Percentiles rank a stretch among this genome's conserved stretches.
Evolutionary conservation across 306 rosid species (phyloP).

Genomic region (Quillaja saponaria): DNA sequence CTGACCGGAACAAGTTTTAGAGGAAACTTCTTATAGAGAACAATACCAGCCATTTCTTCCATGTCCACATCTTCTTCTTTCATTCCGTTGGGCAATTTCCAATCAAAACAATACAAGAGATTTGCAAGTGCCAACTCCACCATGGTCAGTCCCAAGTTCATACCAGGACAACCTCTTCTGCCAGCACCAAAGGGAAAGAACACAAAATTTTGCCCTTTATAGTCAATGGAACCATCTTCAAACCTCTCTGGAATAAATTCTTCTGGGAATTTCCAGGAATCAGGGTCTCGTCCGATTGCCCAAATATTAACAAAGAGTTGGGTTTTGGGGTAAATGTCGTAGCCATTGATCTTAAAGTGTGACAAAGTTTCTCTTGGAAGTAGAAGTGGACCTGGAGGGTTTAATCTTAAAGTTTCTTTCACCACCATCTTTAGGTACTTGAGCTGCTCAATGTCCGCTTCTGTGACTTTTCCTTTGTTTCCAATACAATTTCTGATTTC

Average conservation of each 20-base stretch:
- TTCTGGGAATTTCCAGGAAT: slow-evolving; percentile 39
- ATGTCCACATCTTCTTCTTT: slow-evolving; percentile 28
- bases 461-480: slow-evolving; percentile 24
- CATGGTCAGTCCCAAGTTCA: slow-evolving; percentile 26
- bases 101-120: slow-evolving; percentile 34
- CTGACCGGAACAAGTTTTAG: slow-evolving; percentile 34
- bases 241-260: slow-evolving; percentile 53
- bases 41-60: slow-evolving; percentile 20
- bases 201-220: no score
- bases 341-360: slow-evolving; percentile 27
- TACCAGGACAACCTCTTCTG: no score
- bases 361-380: slow-evolving; percentile 44
- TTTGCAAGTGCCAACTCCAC: slow-evolving; percentile 18
- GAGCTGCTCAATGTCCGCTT: slow-evolving; percentile 31
- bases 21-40: slow-evolving; percentile 35
- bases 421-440: slow-evolving; percentile 40
- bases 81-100: slow-evolving; percentile 47
- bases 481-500: slow-evolving; percentile 26
- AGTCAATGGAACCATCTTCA: no score
- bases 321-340: slow-evolving; percentile 34
- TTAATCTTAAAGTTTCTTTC: slow-evolving; percentile 48
- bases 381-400: slow-evolving; percentile 44
- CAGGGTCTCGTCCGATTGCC: slow-evolving; percentile 47
- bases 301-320: background rate
- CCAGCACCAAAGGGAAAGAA: no score